These are phyloP conservation scores for Termitomyces sp. DNA, from an alignment of 768 basidiomycete species.

Conservation along the genomic window DNA sequence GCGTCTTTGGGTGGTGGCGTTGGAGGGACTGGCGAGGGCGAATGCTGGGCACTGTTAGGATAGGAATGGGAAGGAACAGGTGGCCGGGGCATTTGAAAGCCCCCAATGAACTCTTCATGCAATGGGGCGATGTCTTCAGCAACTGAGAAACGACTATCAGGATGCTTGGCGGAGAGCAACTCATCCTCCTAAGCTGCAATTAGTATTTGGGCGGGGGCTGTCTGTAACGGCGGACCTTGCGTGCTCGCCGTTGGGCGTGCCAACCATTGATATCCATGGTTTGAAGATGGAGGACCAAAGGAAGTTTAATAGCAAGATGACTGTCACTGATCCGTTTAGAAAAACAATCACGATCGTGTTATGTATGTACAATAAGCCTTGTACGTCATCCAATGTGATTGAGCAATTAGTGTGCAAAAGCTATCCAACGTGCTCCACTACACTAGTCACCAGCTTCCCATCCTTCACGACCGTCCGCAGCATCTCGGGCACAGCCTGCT, in stretches of 20 bases:
- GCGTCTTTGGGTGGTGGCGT: constrained; percentile 44
- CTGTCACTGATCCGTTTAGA: constrained; percentile 8
- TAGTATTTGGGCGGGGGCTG: constrained; percentile 1
- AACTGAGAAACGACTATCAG: constrained; percentile 47
- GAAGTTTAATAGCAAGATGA: not conserved
- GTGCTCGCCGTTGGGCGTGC: constrained; percentile 61
- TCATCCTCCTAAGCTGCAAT: constrained; percentile 24
- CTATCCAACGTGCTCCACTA: constrained; percentile 81
- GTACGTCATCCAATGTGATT: not conserved
- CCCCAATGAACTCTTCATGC: constrained; percentile 57
- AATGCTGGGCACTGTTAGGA: constrained; percentile 20
- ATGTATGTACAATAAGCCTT: not conserved
- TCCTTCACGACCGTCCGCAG: constrained; percentile 74
- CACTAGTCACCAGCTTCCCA: constrained; percentile 82
- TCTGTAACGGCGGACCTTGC: constrained; percentile 33
- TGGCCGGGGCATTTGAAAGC: constrained; percentile 33
- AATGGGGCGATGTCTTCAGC: constrained; percentile 56
- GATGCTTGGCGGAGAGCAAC: constrained; percentile 20
- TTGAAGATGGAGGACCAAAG: not conserved
- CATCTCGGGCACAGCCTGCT: constrained; percentile 94
- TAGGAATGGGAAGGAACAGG: constrained; percentile 30
- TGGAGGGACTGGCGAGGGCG: constrained; percentile 39
- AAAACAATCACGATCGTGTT: not conserved
- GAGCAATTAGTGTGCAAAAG: not conserved
- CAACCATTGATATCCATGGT: constrained; percentile 75